Conservation (phyloP, 768 basidiomycete species). For the Mycena rosella region DNA sequence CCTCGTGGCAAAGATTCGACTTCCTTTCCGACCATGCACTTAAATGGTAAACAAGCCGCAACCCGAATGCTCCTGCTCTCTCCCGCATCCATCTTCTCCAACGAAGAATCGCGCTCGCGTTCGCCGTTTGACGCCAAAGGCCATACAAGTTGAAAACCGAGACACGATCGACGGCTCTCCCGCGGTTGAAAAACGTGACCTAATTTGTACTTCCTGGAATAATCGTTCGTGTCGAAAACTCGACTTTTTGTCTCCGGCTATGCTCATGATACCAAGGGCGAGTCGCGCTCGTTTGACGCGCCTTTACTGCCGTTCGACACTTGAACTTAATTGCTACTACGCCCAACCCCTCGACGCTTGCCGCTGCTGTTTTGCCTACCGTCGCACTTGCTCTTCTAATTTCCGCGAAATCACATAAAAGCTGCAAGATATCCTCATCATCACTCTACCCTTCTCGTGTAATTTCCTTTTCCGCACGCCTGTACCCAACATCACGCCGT, state of each 20-base stretch:
- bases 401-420: neutral
- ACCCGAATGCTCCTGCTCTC: slow-evolving; percentile 39
- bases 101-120: neutral
- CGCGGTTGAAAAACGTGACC: neutral
- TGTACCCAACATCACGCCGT: no score
- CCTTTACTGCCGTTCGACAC: no score
- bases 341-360: no score
- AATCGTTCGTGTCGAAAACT: neutral
- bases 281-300: no score
- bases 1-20: slow-evolving; percentile 77
- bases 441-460: neutral
- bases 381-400: neutral
- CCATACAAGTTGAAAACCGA: neutral
- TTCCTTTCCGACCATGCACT: slow-evolving; percentile 70
- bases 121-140: neutral
- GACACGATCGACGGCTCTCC: neutral
- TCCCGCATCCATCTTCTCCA: slow-evolving; percentile 19
- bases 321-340: no score
- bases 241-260: no score
- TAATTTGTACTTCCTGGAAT: neutral
- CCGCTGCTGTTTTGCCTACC: neutral
- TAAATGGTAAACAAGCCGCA: slow-evolving; percentile 21
- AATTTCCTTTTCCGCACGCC: no score
- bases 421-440: slow-evolving; percentile 17
- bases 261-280: no score